Percentiles rank a stretch among this genome's conserved stretches.
These are phyloP conservation scores for Populus hybrid DNA, from an alignment of 441 rosid species.

Conservation along the genomic window DNA sequence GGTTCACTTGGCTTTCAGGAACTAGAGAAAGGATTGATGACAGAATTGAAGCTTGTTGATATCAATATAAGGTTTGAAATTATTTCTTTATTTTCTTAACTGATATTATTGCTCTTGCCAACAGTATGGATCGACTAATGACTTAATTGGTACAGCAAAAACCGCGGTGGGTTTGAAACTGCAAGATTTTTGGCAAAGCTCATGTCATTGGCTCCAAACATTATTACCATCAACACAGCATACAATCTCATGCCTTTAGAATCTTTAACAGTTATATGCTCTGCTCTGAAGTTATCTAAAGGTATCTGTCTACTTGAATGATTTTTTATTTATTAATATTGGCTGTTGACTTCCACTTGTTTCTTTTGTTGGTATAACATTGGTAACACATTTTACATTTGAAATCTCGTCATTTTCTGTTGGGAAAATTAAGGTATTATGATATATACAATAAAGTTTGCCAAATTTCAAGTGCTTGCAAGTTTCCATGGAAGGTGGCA, in stretches of 20 bases:
- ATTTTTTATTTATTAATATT: neutral
- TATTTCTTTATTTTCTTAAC: conserved; percentile 14
- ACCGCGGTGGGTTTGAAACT: conserved; percentile 74
- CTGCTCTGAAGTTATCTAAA: conserved; percentile 49
- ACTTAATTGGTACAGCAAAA: conserved; percentile 50
- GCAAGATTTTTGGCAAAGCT: conserved; percentile 76
- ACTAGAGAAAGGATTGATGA: conserved; percentile 35
- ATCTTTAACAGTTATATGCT: conserved; percentile 53
- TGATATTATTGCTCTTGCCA: neutral
- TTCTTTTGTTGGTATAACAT: neutral
- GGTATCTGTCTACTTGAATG: conserved; percentile 33
- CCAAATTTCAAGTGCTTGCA: neutral
- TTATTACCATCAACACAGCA: conserved; percentile 52
- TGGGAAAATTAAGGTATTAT: neutral
- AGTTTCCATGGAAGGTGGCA: neutral
- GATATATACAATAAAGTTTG: neutral
- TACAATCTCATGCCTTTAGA: conserved; percentile 78
- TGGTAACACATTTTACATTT: neutral
- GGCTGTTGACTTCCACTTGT: neutral
- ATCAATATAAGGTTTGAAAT: conserved; percentile 65
- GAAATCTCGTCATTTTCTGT: neutral
- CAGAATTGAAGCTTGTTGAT: conserved; percentile 45
- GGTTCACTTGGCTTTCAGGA: conserved; percentile 71
- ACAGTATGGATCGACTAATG: conserved; percentile 6
- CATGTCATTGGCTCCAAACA: conserved; percentile 53